A percentile compares a stretch with the other conserved stretches of the same genome.
Conservation (phyloP, 192 early-diverging fungal species). For the Chytriomyces sp. region DNA sequence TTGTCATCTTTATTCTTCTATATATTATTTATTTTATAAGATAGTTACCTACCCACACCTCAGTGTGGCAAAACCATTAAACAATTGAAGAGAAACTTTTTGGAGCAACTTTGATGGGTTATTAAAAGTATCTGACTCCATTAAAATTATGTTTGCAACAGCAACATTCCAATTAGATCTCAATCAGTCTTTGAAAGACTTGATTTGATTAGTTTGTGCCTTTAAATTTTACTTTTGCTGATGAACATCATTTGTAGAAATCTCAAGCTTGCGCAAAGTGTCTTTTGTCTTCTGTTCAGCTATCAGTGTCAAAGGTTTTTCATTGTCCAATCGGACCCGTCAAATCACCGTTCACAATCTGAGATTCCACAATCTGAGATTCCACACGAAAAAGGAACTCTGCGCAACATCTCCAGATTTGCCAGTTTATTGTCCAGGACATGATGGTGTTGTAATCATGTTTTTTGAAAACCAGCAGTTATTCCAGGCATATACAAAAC, state of each 20-base stretch:
- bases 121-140: background rate
- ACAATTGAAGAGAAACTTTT: background rate
- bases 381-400: constrained; percentile 2
- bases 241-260: background rate
- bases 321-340: background rate
- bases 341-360: too few species aligned
- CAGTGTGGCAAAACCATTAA: background rate
- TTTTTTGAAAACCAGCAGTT: constrained; percentile 2
- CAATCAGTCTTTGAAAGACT: background rate
- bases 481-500: background rate
- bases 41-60: too few species aligned
- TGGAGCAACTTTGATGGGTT: background rate
- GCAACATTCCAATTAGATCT: background rate
- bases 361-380: too few species aligned
- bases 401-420: constrained; percentile 2
- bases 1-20: too few species aligned
- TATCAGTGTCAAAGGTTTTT: background rate
- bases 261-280: background rate
- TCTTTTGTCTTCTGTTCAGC: background rate
- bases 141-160: background rate
- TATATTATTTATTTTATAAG: too few species aligned
- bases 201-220: background rate
- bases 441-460: background rate
- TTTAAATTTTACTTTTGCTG: background rate
- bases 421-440: background rate